Evolutionary conservation across 1,284 basidiomycete species (phyloP).

Genomic region (Ustilago xerochloae): DNA sequence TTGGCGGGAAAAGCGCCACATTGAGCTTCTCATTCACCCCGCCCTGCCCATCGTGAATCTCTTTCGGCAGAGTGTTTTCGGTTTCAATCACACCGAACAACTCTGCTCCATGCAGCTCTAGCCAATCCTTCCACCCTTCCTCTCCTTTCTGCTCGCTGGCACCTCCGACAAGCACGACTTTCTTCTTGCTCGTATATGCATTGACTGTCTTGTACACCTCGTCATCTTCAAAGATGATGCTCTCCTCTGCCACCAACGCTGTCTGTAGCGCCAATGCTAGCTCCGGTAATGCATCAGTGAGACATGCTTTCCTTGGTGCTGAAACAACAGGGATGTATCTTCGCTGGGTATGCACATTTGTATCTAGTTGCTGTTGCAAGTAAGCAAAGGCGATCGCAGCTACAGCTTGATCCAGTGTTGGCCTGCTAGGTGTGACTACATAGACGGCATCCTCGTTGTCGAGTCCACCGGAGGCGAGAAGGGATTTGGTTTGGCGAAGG

Average conservation of each 20-base stretch:
- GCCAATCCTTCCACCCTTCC: slow-evolving; percentile 37
- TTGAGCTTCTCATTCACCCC: slow-evolving; percentile 33
- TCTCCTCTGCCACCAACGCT: slow-evolving; percentile 25
- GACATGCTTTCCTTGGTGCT: background rate
- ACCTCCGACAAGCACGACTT: slow-evolving; percentile 35
- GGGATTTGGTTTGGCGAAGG: slow-evolving; percentile 32
- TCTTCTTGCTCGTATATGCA: slow-evolving; percentile 41
- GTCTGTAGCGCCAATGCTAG: slow-evolving; percentile 40
- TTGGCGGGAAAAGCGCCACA: slow-evolving; percentile 31
- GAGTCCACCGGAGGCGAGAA: slow-evolving; percentile 38
- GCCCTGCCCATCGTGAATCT: slow-evolving; percentile 26
- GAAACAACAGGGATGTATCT: slow-evolving; percentile 43
- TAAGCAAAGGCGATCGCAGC: slow-evolving; percentile 35
- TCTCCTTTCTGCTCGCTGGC: slow-evolving; percentile 8
- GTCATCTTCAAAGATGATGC: slow-evolving; percentile 44
- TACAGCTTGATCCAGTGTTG: slow-evolving; percentile 33
- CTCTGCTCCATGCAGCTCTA: slow-evolving; percentile 37
- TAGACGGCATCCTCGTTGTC: slow-evolving; percentile 50
- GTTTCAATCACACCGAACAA: slow-evolving; percentile 44
- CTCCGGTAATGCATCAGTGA: slow-evolving; percentile 11
- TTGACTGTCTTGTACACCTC: slow-evolving; percentile 30
- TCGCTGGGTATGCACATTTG: slow-evolving; percentile 17
- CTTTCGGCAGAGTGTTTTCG: slow-evolving; percentile 25
- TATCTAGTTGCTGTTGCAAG: slow-evolving; percentile 26
- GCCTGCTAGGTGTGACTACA: slow-evolving; percentile 22